These are phyloP conservation scores for Tylopilus felleus DNA, from an alignment of 768 basidiomycete species.

Conservation along the genomic window DNA sequence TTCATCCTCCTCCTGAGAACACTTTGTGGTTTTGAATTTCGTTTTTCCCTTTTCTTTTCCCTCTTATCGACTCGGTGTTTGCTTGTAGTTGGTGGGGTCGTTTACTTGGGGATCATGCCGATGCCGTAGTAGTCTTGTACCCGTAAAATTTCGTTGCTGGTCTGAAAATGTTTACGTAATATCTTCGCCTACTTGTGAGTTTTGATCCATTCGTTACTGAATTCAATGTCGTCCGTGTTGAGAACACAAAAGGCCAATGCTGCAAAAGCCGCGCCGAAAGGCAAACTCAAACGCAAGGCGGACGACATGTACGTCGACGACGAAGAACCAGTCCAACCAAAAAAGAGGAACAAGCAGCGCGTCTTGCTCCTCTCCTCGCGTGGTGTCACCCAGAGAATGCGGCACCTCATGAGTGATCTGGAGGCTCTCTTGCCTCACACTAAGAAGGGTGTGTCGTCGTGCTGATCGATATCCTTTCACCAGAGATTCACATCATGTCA, in stretches of 20 bases:
- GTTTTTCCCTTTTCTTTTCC: neutral
- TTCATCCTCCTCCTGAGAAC: conserved; percentile 29
- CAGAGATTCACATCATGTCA: neutral
- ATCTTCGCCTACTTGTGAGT: neutral
- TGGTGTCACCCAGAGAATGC: conserved; percentile 93
- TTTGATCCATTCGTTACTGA: neutral
- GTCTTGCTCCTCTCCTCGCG: conserved; percentile 90
- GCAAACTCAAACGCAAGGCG: conserved; percentile 60
- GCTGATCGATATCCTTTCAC: neutral
- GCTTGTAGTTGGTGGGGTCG: conserved; percentile 3
- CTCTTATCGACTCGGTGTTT: neutral
- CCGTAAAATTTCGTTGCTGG: neutral
- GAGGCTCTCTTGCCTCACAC: conserved; percentile 88
- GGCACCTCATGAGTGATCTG: conserved; percentile 95
- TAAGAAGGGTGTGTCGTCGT: conserved; percentile 78
- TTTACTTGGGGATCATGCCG: conserved; percentile 6
- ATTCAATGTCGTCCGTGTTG: conserved; percentile 59
- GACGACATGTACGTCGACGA: conserved; percentile 60
- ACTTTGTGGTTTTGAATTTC: neutral
- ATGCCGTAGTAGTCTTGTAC: conserved; percentile 13
- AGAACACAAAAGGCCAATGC: conserved; percentile 61
- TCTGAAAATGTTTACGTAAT: conserved; percentile 25
- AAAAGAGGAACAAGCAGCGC: conserved; percentile 90
- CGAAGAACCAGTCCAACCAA: conserved; percentile 37
- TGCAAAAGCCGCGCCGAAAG: conserved; percentile 40